A percentile compares a stretch with the other conserved stretches of the same genome.
Evolutionary conservation across 768 basidiomycete species (phyloP).

Genomic region (Boletus pseudopeckii): DNA sequence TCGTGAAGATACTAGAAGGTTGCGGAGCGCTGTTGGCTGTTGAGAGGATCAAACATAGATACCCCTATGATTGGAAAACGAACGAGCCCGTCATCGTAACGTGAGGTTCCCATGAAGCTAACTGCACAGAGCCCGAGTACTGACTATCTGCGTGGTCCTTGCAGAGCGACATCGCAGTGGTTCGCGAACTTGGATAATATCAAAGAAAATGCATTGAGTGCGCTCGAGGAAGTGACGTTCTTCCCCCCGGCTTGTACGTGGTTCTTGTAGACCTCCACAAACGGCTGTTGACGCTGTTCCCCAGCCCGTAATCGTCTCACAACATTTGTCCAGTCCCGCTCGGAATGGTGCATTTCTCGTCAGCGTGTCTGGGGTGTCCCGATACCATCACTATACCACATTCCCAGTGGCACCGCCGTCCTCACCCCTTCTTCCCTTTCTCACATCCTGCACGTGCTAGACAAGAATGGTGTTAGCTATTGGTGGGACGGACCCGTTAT

Average conservation of each 20-base stretch:
- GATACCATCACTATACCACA: slow-evolving; percentile 81
- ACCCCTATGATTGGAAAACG: slow-evolving; percentile 97
- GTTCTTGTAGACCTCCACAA: slow-evolving; percentile 5
- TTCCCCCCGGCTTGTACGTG: slow-evolving; percentile 69
- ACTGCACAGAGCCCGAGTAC: background rate
- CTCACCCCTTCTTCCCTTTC: slow-evolving; percentile 63
- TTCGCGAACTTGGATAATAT: slow-evolving; percentile 89
- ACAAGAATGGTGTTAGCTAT: slow-evolving; percentile 67
- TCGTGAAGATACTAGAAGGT: slow-evolving; percentile 60
- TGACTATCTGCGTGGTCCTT: background rate
- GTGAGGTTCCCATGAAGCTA: slow-evolving; percentile 41
- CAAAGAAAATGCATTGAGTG: slow-evolving; percentile 68
- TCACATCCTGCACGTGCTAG: slow-evolving; percentile 75
- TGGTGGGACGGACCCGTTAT: slow-evolving; percentile 91
- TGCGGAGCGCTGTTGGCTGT: slow-evolving; percentile 56
- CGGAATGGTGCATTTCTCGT: slow-evolving; percentile 98
- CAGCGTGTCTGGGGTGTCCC: slow-evolving; percentile 98
- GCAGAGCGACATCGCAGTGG: slow-evolving; percentile 93
- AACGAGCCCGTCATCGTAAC: slow-evolving; percentile 88
- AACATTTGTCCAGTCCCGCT: slow-evolving; percentile 79
- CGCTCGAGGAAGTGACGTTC: slow-evolving; percentile 70
- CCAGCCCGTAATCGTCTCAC: slow-evolving; percentile 86
- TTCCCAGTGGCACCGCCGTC: slow-evolving; percentile 56
- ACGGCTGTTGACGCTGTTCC: background rate
- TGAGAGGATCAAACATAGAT: slow-evolving; percentile 76